phyloP scores from a whole-genome alignment of 2,329 filamentous ascomycete genomes.

The Aureobasidium uvarum region DNA sequence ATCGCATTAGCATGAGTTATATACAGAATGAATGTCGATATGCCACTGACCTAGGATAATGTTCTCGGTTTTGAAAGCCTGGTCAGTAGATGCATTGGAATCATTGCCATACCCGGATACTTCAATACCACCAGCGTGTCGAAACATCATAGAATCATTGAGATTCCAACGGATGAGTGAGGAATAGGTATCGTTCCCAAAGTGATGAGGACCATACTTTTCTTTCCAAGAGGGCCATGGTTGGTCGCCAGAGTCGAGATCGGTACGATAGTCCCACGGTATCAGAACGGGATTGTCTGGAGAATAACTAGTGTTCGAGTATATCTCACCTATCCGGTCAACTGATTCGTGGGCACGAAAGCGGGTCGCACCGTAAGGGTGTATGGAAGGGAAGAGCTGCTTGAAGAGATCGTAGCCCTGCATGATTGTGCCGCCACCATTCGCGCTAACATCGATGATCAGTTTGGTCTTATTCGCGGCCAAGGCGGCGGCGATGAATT shows the following conservation, averaged over 20 bases:
- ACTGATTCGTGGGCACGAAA: conserved; percentile 52
- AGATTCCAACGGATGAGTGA: conserved; percentile 55
- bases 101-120: conserved; percentile 53
- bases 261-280: conserved; percentile 49
- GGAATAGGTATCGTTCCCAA: conserved; percentile 56
- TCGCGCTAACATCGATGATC: conserved; percentile 58
- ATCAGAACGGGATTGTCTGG: conserved; percentile 44
- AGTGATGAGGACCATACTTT: conserved; percentile 46
- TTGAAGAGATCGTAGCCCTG: conserved; percentile 63
- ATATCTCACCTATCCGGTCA: conserved; percentile 45
- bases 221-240: conserved; percentile 50
- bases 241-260: conserved; percentile 50
- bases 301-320: conserved; percentile 39
- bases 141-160: conserved; percentile 44
- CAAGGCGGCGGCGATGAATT: conserved; percentile 46
- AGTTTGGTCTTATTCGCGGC: conserved; percentile 58
- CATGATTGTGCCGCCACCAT: conserved; percentile 59
- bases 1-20: too few species aligned
- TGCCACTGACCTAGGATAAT: conserved; percentile 47
- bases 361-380: conserved; percentile 52
- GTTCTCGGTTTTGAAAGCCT: conserved; percentile 58
- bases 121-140: conserved; percentile 38
- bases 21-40: too few species aligned
- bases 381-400: conserved; percentile 53
- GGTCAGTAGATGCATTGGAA: conserved; percentile 44